These are phyloP conservation scores for Trichoderma asperelloides DNA, from an alignment of 495 filamentous ascomycete species.

Conservation along the genomic window DNA sequence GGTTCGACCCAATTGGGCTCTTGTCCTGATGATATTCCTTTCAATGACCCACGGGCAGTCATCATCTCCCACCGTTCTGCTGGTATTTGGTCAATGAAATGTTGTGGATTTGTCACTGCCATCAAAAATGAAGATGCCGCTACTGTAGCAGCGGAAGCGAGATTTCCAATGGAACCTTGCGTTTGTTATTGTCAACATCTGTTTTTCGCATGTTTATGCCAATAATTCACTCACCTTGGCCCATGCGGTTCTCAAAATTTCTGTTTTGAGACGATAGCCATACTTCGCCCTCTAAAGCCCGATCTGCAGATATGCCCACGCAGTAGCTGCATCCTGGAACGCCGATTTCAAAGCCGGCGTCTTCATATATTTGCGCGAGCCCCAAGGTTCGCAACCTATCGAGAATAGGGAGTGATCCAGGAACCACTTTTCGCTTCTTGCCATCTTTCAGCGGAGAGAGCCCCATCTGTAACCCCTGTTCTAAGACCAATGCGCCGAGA, in stretches of 20 bases:
- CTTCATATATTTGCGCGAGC: constrained; percentile 28
- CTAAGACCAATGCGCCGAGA: constrained; percentile 30
- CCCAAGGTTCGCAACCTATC: constrained; percentile 26
- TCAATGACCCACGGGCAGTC: constrained; percentile 10
- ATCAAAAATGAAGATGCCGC: constrained; percentile 34
- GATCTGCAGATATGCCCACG: constrained; percentile 36
- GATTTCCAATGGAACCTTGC: constrained; percentile 33
- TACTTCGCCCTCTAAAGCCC: constrained; percentile 31
- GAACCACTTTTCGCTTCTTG: constrained; percentile 25
- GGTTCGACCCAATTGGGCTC: constrained; percentile 17
- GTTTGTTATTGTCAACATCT: background rate
- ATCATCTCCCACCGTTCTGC: constrained; percentile 17
- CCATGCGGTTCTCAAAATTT: constrained; percentile 43
- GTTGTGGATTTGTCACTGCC: constrained; percentile 26
- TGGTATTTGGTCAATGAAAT: constrained; percentile 23
- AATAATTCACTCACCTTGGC: constrained; percentile 23
- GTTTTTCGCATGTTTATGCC: background rate
- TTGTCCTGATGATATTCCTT: background rate
- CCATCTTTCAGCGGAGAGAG: constrained; percentile 22
- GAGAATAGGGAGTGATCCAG: constrained; percentile 31
- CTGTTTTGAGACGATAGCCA: constrained; percentile 41
- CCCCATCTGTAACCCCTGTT: constrained; percentile 26
- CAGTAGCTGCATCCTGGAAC: constrained; percentile 40
- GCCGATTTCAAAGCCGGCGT: constrained; percentile 34
- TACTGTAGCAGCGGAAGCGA: constrained; percentile 33